Evolutionary conservation across 139 green algal genomes (phyloP).

Genomic region (Picochlorum sp.): DNA sequence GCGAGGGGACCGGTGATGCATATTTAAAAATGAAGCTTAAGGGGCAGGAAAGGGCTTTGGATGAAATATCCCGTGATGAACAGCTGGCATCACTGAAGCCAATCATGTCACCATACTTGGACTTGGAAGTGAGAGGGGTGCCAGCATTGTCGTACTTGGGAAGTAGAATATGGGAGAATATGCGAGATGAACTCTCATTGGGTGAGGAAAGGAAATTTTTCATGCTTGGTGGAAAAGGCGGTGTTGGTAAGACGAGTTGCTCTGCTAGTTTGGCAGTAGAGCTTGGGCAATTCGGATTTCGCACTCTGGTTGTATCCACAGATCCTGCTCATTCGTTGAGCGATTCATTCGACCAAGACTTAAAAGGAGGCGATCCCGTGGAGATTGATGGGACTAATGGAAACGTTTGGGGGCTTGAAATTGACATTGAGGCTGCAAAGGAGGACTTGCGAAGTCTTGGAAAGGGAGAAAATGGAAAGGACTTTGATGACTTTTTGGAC

Average conservation of each 20-base stretch:
- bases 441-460: slow-evolving; percentile 49
- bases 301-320: slow-evolving; percentile 93
- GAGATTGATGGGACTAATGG: slow-evolving; percentile 60
- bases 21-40: slow-evolving; percentile 72
- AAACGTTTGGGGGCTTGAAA: slow-evolving; percentile 81
- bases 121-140: slow-evolving; percentile 89
- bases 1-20: slow-evolving; percentile 32
- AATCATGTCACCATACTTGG: slow-evolving; percentile 78
- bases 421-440: slow-evolving; percentile 64
- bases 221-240: slow-evolving; percentile 93
- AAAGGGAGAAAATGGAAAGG: slow-evolving; percentile 36
- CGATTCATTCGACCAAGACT: slow-evolving; percentile 89
- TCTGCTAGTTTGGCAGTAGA: slow-evolving; percentile 67
- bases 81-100: slow-evolving; percentile 47
- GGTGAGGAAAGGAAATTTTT: slow-evolving; percentile 38
- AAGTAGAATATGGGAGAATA: slow-evolving; percentile 51
- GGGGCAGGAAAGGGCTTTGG: slow-evolving; percentile 80
- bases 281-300: slow-evolving; percentile 49
- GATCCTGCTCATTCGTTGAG: slow-evolving; percentile 96
- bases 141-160: slow-evolving; percentile 84
- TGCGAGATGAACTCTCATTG: slow-evolving; percentile 17
- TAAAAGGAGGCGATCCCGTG: slow-evolving; percentile 80
- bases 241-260: slow-evolving; percentile 95
- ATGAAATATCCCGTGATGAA: slow-evolving; percentile 56
- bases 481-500: slow-evolving; percentile 65